These are phyloP conservation scores for Apostasia ramifera DNA, from an alignment of 106 monocot species.

Conservation along the genomic window DNA sequence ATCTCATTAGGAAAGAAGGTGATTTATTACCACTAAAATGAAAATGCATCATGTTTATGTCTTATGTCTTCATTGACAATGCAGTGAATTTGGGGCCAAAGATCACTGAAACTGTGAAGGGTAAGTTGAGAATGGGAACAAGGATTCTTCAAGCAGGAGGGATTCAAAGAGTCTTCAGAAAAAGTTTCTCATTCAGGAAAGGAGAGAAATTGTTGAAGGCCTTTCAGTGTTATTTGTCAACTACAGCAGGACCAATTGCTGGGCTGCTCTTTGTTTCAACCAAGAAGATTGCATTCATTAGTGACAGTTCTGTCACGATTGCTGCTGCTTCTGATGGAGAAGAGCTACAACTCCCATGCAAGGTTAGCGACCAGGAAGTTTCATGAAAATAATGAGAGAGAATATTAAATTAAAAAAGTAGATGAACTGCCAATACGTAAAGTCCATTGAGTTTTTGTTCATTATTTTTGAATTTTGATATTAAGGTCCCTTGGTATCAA, in stretches of 20 bases:
- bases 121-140: conserved; percentile 36
- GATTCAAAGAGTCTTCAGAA: conserved; percentile 24
- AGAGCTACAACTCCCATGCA: conserved; percentile 20
- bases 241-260: conserved; percentile 37
- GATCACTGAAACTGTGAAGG: conserved; percentile 34
- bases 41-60: background rate
- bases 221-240: conserved; percentile 35
- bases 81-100: conserved; percentile 36
- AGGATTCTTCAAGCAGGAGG: conserved; percentile 33
- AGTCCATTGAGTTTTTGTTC: no score
- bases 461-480: no score
- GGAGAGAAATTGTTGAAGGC: conserved; percentile 34
- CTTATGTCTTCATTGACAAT: background rate
- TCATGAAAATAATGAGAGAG: background rate
- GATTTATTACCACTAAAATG: no score
- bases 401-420: background rate
- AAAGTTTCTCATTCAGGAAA: conserved; percentile 16
- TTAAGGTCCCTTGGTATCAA: no score
- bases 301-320: conserved; percentile 16
- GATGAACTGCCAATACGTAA: no score
- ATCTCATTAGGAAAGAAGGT: no score
- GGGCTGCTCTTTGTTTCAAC: conserved; percentile 36
- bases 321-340: conserved; percentile 16
- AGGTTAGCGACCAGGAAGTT: conserved; percentile 7
- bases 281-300: conserved; percentile 35